Conservation (phyloP, 2,329 filamentous ascomycete genomes). For the Paraphoma sp. region DNA sequence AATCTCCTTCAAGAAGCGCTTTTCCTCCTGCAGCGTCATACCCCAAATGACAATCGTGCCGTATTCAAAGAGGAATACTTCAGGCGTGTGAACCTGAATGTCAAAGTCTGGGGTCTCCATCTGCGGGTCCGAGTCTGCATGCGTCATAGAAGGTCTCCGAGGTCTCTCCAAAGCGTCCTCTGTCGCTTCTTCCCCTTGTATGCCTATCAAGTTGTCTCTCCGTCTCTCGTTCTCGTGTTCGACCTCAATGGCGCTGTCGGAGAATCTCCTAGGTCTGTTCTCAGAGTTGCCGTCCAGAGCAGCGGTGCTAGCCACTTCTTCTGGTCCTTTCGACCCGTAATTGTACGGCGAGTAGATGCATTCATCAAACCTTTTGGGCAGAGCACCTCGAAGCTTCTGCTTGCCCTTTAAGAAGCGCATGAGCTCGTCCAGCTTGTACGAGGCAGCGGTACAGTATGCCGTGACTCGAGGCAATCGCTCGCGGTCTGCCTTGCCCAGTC, state of each 20-base stretch:
- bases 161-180: conserved; percentile 28
- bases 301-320: conserved; percentile 43
- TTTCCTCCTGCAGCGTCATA: conserved; percentile 90
- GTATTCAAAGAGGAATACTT: conserved; percentile 96
- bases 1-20: conserved; percentile 90
- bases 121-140: conserved; percentile 40
- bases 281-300: conserved; percentile 34
- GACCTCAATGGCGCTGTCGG: conserved; percentile 74
- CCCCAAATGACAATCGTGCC: conserved; percentile 98
- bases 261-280: conserved; percentile 69
- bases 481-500: conserved; percentile 91
- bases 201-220: conserved; percentile 68
- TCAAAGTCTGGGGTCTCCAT: conserved; percentile 74
- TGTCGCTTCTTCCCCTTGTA: conserved; percentile 25
- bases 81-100: conserved; percentile 86
- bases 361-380: conserved; percentile 93
- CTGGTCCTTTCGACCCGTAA: conserved; percentile 64
- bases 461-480: conserved; percentile 88
- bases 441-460: conserved; percentile 93
- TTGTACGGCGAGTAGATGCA: conserved; percentile 96
- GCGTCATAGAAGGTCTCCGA: conserved; percentile 32
- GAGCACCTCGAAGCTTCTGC: conserved; percentile 76
- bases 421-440: conserved; percentile 86
- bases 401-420: conserved; percentile 91
- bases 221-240: conserved; percentile 63